Conservation (phyloP, 768 basidiomycete genomes). For the Neoboletus subvelutipes region DNA sequence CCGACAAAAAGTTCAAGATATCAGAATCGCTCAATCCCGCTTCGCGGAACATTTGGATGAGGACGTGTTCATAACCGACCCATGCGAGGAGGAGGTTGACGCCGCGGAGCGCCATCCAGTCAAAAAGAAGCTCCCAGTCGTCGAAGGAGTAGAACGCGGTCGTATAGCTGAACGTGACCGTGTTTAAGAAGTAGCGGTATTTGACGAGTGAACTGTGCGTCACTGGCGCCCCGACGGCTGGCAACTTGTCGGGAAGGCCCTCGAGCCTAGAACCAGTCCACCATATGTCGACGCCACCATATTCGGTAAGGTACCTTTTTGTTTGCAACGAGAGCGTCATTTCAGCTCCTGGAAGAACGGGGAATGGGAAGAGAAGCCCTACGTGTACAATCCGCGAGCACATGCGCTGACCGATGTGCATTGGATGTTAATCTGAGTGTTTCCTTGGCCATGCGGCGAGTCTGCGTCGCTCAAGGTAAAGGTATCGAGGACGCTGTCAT, state of each 20-base stretch:
- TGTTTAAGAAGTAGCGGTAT: slow-evolving; percentile 44
- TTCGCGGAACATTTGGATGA: slow-evolving; percentile 38
- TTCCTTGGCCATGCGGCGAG: slow-evolving; percentile 5
- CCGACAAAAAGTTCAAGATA: slow-evolving; percentile 36
- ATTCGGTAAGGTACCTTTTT: slow-evolving; percentile 36
- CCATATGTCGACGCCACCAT: slow-evolving; percentile 41
- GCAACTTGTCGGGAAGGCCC: slow-evolving; percentile 30
- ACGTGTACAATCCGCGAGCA: slow-evolving; percentile 40
- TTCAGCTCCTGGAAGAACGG: background rate
- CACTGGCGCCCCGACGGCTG: slow-evolving; percentile 31
- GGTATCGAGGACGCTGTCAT: slow-evolving; percentile 25
- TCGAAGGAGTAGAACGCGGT: slow-evolving; percentile 40
- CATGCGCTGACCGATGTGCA: slow-evolving; percentile 39
- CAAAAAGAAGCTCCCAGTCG: slow-evolving; percentile 40
- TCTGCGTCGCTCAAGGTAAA: slow-evolving; percentile 34
- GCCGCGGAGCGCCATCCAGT: slow-evolving; percentile 43
- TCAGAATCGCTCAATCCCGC: slow-evolving; percentile 37
- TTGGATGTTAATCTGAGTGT: slow-evolving; percentile 26
- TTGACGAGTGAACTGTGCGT: slow-evolving; percentile 36
- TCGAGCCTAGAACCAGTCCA: slow-evolving; percentile 43
- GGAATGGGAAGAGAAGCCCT: slow-evolving; percentile 3
- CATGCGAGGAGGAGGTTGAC: slow-evolving; percentile 44
- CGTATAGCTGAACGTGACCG: slow-evolving; percentile 43
- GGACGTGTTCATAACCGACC: slow-evolving; percentile 41
- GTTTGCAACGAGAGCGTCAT: background rate